Base-by-base conservation (phyloP, 148 eudicot genomes). In the Persicaria tinctoria region DNA sequence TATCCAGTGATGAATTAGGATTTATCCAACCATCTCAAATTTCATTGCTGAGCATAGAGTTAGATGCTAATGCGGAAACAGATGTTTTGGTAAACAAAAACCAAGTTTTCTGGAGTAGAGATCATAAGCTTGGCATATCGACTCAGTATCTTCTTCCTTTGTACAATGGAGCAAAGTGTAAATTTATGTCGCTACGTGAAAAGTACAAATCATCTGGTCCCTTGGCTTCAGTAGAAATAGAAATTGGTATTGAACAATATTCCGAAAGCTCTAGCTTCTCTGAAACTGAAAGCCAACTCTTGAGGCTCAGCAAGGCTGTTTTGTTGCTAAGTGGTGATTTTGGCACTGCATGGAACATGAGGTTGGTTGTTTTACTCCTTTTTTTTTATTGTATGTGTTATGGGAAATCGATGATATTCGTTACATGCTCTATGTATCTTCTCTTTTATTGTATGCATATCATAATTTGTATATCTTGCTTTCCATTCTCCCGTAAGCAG, bases 261-360 rank as follows among this genome's bases (percentile, higher is more conserved):
- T 69, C 76, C 68, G 51, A 47, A 51, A 69, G 72, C 78, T 55
- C 46, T 63, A 48, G 73, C 62, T 53, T 80, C 60, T 51, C 78
- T 23, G 73, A 50, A 78, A 23, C 79, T 47, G 97, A 87, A 81
- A 76, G 56, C 70, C 88, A 88, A 74, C 84, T 90, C 68, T 87
- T 94, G 95, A 91, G 82, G 77, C 90, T 88, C 70, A 93, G 95
- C 89, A 86, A 81, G 83, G 90, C 83, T 84, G 86, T 94, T 77
- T 76, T 91, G 82, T 73, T 94, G 83, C 76, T 94, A 51, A 89
- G 96, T 79, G 85, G 85, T 81, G 95, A 94, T 84, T 91, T 88
- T 82, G 93, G 93, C 74, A 94, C 93, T 47, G 95, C 91, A 4
- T 94, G 98, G 98, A 91, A 94, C 85, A 83, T 85, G 83, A 91